A percentile compares a stretch with the other conserved stretches of the same genome.
Conservation (phyloP, 23 red algal genomes). For the Gracilaria vermiculophylla region DNA sequence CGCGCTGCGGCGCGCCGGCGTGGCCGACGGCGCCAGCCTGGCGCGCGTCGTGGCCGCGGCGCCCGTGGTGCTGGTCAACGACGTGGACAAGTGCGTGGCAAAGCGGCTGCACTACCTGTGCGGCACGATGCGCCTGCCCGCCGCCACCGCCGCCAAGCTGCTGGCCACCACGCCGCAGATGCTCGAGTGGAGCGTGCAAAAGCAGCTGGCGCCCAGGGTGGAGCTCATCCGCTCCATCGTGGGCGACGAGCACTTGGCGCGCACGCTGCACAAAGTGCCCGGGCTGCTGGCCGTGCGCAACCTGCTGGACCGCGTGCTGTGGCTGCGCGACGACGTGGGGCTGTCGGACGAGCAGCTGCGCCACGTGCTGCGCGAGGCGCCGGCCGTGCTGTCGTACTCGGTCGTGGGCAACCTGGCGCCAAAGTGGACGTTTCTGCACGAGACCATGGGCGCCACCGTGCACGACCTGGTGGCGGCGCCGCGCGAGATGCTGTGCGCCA, state of each 20-base stretch:
- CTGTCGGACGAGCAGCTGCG: slow-evolving; percentile 46
- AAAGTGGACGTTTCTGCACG: slow-evolving; percentile 71
- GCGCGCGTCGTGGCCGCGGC: slow-evolving; percentile 42
- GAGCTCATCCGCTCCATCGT: slow-evolving; percentile 11
- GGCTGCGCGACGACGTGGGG: slow-evolving; percentile 60
- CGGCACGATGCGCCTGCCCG: background rate
- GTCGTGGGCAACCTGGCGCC: slow-evolving; percentile 67
- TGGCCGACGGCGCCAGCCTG: slow-evolving; percentile 16
- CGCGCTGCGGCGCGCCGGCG: slow-evolving; percentile 24
- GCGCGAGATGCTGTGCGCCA: slow-evolving; percentile 58
- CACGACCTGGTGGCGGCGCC: slow-evolving; percentile 63
- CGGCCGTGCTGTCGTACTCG: slow-evolving; percentile 67
- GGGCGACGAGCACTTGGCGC: slow-evolving; percentile 33
- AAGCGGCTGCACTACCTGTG: slow-evolving; percentile 40
- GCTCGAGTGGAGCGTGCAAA: slow-evolving; percentile 51
- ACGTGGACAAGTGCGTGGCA: slow-evolving; percentile 17
- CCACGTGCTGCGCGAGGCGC: slow-evolving; percentile 44
- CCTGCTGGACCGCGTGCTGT: slow-evolving; percentile 50
- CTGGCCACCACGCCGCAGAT: slow-evolving; percentile 46
- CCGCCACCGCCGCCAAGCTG: slow-evolving; percentile 20
- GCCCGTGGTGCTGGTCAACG: slow-evolving; percentile 44
- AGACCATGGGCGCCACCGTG: slow-evolving; percentile 51
- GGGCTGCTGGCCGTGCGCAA: slow-evolving; percentile 24
- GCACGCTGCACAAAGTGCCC: slow-evolving; percentile 50
- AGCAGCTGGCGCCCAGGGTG: slow-evolving; percentile 22